Conservation (phyloP, 495 filamentous ascomycete genomes). For the Tetracladium marchalianum region DNA sequence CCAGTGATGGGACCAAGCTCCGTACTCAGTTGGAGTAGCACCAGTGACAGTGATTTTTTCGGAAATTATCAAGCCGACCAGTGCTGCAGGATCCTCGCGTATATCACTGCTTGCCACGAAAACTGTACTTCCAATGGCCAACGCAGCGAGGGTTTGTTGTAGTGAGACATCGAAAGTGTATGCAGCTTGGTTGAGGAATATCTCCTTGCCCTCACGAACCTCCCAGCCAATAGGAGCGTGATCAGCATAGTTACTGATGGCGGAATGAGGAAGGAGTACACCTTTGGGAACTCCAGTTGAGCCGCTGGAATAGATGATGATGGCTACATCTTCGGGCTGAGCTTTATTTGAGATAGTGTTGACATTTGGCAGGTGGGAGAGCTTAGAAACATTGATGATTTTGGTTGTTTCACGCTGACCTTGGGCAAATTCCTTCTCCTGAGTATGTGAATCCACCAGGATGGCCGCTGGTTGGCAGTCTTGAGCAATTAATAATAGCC, state of each 20-base stretch:
- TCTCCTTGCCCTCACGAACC: background rate
- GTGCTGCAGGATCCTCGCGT: slow-evolving; percentile 5
- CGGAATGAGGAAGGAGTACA: slow-evolving; percentile 70
- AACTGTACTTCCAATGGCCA: slow-evolving; percentile 10
- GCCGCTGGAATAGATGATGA: slow-evolving; percentile 90
- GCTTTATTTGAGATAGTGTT: background rate
- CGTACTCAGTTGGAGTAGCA: slow-evolving; percentile 16
- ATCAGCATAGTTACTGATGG: slow-evolving; percentile 29
- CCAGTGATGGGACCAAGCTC: slow-evolving; percentile 16
- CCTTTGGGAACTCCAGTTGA: slow-evolving; percentile 93
- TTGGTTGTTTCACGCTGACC: too few species aligned
- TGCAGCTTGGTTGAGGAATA: slow-evolving; percentile 10
- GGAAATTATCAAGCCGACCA: slow-evolving; percentile 6
- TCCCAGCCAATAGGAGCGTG: slow-evolving; percentile 6
- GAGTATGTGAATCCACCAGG: background rate
- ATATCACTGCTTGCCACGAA: background rate
- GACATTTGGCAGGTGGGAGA: background rate
- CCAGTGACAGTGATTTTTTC: slow-evolving; percentile 15
- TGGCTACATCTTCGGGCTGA: background rate
- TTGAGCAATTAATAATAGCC: slow-evolving; percentile 11
- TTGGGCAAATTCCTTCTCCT: too few species aligned
- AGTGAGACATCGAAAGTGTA: slow-evolving; percentile 9
- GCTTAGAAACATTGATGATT: too few species aligned
- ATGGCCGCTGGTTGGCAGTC: slow-evolving; percentile 3
- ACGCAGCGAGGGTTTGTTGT: background rate